Evolutionary conservation across 805 yeast species (phyloP).

Genomic region (Yarrowia sp.): DNA sequence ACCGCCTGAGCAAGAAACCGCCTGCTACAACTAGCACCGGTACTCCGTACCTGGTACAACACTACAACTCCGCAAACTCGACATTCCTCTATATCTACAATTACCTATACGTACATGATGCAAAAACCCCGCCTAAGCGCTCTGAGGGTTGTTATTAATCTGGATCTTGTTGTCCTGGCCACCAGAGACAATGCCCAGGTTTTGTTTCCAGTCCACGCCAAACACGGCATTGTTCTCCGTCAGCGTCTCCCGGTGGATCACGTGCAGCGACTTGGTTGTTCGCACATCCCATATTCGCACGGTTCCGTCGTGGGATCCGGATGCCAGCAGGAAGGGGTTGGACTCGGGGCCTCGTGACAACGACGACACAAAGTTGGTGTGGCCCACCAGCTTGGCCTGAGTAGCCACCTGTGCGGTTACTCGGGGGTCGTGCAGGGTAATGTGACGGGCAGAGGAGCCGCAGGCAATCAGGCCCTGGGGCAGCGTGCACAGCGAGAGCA

Average conservation of each 20-base stretch:
- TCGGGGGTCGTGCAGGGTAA: constrained; percentile 90
- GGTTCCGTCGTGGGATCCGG: constrained; percentile 96
- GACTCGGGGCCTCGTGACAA: constrained; percentile 66
- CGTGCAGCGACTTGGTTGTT: constrained; percentile 75
- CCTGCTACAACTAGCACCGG: no score
- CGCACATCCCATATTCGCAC: constrained; percentile 77
- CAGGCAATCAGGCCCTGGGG: constrained; percentile 66
- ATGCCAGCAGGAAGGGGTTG: constrained; percentile 76
- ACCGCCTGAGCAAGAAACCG: no score
- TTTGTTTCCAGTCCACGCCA: constrained; percentile 78
- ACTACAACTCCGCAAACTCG: no score
- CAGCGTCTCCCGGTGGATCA: constrained; percentile 67
- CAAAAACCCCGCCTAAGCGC: background rate
- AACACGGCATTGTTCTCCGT: constrained; percentile 63
- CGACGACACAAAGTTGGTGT: constrained; percentile 83
- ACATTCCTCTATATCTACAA: constrained; percentile 9
- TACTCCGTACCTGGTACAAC: no score
- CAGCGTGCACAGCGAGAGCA: constrained; percentile 70
- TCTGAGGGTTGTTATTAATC: constrained; percentile 52
- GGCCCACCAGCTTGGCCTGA: constrained; percentile 77
- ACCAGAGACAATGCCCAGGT: constrained; percentile 83
- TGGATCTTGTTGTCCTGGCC: constrained; percentile 94
- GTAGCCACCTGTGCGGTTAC: constrained; percentile 50
- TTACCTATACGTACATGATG: constrained; percentile 18
- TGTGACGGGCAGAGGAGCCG: constrained; percentile 98